A percentile compares a stretch with the other conserved stretches of the same genome.
Evolutionary conservation across 1,284 basidiomycete species (phyloP).

Genomic region (Ganoderma sp.): DNA sequence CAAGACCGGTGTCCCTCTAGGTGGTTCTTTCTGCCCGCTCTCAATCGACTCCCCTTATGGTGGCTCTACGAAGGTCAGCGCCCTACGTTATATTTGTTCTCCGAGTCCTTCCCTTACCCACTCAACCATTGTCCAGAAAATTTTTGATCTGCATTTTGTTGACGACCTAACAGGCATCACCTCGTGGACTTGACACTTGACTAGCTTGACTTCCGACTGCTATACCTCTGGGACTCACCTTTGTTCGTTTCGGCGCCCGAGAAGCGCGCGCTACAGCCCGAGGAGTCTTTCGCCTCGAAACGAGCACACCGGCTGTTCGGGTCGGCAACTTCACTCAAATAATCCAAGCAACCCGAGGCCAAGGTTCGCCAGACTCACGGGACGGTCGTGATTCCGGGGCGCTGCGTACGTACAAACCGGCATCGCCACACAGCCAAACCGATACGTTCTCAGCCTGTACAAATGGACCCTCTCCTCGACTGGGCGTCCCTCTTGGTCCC

Average conservation of each 20-base stretch:
- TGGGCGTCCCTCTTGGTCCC: slow-evolving; percentile 15
- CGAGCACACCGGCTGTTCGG: background rate
- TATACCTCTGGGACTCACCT: background rate
- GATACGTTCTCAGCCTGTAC: background rate
- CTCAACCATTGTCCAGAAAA: background rate
- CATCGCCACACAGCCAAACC: slow-evolving; percentile 16
- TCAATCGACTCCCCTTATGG: background rate
- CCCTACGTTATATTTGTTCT: background rate
- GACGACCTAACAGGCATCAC: background rate
- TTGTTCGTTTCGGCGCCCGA: background rate
- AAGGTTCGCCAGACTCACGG: background rate
- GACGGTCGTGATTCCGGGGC: slow-evolving; percentile 1
- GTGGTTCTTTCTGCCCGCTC: background rate
- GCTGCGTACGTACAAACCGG: slow-evolving; percentile 17
- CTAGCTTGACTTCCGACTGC: background rate
- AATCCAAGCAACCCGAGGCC: background rate
- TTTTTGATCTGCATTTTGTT: background rate
- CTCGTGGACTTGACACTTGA: background rate
- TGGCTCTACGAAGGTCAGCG: background rate
- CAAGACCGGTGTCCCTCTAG: background rate
- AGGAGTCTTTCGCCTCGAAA: background rate
- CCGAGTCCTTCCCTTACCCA: background rate
- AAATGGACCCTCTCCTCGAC: slow-evolving; percentile 5
- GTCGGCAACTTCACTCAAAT: background rate
- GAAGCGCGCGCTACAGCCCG: background rate